These are phyloP conservation scores for Melampsora larici-populina DNA, from an alignment of 1,284 basidiomycete genomes.

Conservation along the genomic window DNA sequence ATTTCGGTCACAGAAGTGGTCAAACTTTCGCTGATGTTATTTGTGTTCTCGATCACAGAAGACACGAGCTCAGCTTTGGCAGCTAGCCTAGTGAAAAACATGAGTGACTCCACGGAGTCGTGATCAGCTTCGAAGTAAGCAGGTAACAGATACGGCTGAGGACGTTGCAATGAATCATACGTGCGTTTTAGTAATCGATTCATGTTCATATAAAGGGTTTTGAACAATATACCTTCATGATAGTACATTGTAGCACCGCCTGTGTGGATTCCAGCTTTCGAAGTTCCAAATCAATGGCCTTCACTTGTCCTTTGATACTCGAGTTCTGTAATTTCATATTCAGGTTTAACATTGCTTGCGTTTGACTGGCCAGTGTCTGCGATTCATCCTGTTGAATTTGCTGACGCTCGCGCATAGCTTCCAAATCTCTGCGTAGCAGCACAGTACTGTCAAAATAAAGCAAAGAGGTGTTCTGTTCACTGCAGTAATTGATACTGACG, in stretches of 20 bases:
- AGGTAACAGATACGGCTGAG: constrained; percentile 75
- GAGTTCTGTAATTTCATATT: constrained; percentile 87
- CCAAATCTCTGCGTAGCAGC: constrained; percentile 66
- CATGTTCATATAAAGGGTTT: neutral
- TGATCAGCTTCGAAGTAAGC: constrained; percentile 75
- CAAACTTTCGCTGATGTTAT: constrained; percentile 76
- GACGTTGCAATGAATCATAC: neutral
- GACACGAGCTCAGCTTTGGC: constrained; percentile 81
- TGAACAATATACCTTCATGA: constrained; percentile 52
- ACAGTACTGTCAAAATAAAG: constrained; percentile 25
- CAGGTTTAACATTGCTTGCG: constrained; percentile 76
- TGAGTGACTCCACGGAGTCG: constrained; percentile 77
- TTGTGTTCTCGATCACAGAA: constrained; percentile 70
- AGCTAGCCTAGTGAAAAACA: constrained; percentile 84
- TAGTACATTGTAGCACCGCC: constrained; percentile 67
- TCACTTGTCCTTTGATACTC: constrained; percentile 80
- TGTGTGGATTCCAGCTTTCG: constrained; percentile 77
- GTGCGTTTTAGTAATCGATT: neutral
- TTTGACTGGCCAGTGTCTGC: constrained; percentile 70
- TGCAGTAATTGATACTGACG: constrained; percentile 56
- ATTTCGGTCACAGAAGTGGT: constrained; percentile 72
- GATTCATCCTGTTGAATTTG: constrained; percentile 78
- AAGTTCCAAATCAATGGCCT: constrained; percentile 80
- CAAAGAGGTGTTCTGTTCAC: neutral
- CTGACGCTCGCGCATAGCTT: constrained; percentile 72